Conservation (phyloP, 1,284 basidiomycete genomes). For the Melampsora americana region DNA sequence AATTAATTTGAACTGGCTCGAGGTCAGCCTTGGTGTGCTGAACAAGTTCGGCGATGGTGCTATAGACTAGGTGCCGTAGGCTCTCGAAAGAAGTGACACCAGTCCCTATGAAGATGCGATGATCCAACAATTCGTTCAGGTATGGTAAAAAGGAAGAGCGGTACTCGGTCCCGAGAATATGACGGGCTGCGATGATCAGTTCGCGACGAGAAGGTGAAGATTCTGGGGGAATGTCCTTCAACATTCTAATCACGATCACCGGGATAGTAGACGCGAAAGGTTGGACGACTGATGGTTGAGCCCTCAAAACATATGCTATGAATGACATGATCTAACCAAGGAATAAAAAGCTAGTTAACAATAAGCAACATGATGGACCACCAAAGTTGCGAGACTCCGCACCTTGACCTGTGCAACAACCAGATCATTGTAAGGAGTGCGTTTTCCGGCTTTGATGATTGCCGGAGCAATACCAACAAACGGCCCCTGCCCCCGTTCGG, state of each 20-base stretch:
- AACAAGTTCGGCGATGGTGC: slow-evolving; percentile 85
- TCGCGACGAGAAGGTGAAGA: slow-evolving; percentile 62
- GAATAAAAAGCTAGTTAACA: not conserved
- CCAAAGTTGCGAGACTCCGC: slow-evolving; percentile 32
- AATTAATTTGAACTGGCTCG: slow-evolving; percentile 70
- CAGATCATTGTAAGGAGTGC: slow-evolving; percentile 78
- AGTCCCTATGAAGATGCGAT: slow-evolving; percentile 83
- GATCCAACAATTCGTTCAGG: slow-evolving; percentile 86
- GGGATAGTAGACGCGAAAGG: slow-evolving; percentile 79
- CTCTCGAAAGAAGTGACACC: slow-evolving; percentile 76
- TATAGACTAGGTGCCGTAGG: slow-evolving; percentile 77
- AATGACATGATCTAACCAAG: slow-evolving; percentile 76
- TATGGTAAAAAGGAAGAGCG: slow-evolving; percentile 76
- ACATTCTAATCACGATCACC: slow-evolving; percentile 73
- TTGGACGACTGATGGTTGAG: slow-evolving; percentile 67
- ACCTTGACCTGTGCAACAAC: slow-evolving; percentile 92
- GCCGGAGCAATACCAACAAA: slow-evolving; percentile 78
- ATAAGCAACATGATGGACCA: not conserved
- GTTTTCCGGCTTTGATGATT: slow-evolving; percentile 68
- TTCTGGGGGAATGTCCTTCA: slow-evolving; percentile 89
- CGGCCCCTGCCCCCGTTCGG: slow-evolving; percentile 66
- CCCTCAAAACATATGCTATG: slow-evolving; percentile 83
- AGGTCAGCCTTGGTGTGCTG: slow-evolving; percentile 87
- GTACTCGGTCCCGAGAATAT: slow-evolving; percentile 78
- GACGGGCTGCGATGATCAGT: slow-evolving; percentile 85